phyloP scores from a whole-genome alignment of 2,329 filamentous ascomycete genomes.

The Sporothrix euskadiensis region DNA sequence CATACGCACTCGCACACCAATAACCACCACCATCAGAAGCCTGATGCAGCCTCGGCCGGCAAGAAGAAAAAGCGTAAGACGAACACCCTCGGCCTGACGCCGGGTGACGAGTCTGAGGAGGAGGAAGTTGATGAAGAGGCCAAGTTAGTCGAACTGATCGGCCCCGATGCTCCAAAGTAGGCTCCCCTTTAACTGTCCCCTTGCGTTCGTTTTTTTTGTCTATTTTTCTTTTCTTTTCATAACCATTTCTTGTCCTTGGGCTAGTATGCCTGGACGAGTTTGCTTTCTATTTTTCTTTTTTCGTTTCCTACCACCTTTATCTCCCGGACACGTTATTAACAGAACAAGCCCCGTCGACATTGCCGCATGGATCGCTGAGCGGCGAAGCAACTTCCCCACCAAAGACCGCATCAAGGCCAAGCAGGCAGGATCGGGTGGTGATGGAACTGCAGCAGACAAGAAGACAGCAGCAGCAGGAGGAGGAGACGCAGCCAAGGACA shows the following conservation, averaged over 20 bases:
- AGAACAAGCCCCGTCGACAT: slow-evolving; percentile 65
- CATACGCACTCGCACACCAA: slow-evolving; percentile 33
- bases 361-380: slow-evolving; percentile 76
- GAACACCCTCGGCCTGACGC: slow-evolving; percentile 70
- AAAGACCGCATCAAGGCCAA: slow-evolving; percentile 67
- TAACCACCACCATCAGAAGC: slow-evolving; percentile 51
- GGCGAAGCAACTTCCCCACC: slow-evolving; percentile 78
- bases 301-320: not conserved
- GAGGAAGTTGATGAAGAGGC: slow-evolving; percentile 72
- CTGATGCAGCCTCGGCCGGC: slow-evolving; percentile 52
- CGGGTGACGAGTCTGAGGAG: slow-evolving; percentile 65
- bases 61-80: slow-evolving; percentile 73
- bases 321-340: slow-evolving; percentile 27
- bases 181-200: slow-evolving; percentile 33
- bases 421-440: slow-evolving; percentile 52
- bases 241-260: not conserved
- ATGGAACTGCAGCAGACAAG: slow-evolving; percentile 52
- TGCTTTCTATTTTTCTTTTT: slow-evolving; percentile 10
- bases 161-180: slow-evolving; percentile 58
- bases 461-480: slow-evolving; percentile 38
- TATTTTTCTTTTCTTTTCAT: not conserved
- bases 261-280: not conserved
- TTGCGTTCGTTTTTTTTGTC: not conserved
- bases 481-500: slow-evolving; percentile 43
- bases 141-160: slow-evolving; percentile 54